Evolutionary conservation across 768 basidiomycete genomes (phyloP).

Genomic region (Heimioporus sp.): DNA sequence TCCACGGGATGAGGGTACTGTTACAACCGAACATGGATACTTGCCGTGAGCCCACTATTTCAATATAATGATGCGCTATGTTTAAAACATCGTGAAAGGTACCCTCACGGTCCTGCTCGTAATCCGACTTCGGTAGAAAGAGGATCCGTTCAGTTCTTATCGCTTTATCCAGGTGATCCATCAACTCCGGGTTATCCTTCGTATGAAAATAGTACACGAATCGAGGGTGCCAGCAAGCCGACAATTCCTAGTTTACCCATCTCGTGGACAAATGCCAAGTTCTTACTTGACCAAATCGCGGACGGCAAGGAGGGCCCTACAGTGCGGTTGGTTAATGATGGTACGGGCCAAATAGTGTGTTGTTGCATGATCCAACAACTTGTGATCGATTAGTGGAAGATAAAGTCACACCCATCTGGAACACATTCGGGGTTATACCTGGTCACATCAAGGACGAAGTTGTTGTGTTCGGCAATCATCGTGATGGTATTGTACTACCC

Average conservation of each 20-base stretch:
- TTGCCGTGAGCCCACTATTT: slow-evolving; percentile 39
- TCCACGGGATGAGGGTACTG: slow-evolving; percentile 82
- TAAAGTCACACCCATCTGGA: slow-evolving; percentile 89
- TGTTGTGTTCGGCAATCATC: slow-evolving; percentile 83
- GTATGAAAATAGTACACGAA: slow-evolving; percentile 75
- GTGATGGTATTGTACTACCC: slow-evolving; percentile 62
- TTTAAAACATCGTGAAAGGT: slow-evolving; percentile 8
- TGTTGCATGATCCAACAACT: neutral
- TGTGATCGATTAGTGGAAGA: slow-evolving; percentile 54
- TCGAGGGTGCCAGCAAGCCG: slow-evolving; percentile 61
- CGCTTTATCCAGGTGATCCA: slow-evolving; percentile 71
- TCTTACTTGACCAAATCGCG: slow-evolving; percentile 50
- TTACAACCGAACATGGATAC: slow-evolving; percentile 77
- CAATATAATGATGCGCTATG: neutral
- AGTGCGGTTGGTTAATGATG: slow-evolving; percentile 55
- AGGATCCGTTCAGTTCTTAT: slow-evolving; percentile 77
- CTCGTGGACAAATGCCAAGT: slow-evolving; percentile 80
- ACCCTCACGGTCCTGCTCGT: slow-evolving; percentile 82
- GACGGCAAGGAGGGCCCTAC: slow-evolving; percentile 35
- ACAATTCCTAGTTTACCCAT: slow-evolving; percentile 87
- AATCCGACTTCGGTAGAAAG: slow-evolving; percentile 84
- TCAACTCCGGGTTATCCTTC: slow-evolving; percentile 87
- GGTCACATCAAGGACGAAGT: slow-evolving; percentile 84
- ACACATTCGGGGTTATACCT: slow-evolving; percentile 81
- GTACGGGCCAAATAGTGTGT: slow-evolving; percentile 28